Conservation (phyloP, 257 asterid species). For the Gentiana straminea region DNA sequence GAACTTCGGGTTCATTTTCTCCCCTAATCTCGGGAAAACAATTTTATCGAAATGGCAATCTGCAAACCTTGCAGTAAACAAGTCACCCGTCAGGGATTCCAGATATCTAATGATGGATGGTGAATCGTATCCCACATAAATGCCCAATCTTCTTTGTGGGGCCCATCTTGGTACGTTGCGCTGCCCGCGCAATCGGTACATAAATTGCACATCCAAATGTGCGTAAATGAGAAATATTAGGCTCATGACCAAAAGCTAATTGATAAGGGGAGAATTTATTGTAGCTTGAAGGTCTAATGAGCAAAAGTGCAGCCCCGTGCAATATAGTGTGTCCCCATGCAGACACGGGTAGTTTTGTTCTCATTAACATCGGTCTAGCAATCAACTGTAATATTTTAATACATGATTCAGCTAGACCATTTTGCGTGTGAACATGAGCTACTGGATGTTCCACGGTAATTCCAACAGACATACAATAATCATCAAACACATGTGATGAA, state of each 20-base stretch:
- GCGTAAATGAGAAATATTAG: not conserved
- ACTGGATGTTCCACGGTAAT: not conserved
- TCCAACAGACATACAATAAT: not conserved
- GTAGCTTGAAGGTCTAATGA: not conserved
- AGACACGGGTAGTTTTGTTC: not conserved
- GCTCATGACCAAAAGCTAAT: not conserved
- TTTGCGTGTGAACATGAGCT: not conserved
- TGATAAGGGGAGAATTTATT: not conserved
- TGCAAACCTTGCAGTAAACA: not conserved
- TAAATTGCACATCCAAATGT: not conserved
- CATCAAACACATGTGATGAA: too few relatives aligned
- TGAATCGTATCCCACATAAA: not conserved
- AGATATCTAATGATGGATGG: not conserved
- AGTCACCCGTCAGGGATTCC: not conserved
- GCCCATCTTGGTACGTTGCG: not conserved
- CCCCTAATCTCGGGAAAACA: not conserved
- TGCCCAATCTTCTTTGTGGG: too few relatives aligned
- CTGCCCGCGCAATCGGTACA: not conserved
- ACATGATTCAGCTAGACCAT: constrained; percentile 1
- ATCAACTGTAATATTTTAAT: not conserved
- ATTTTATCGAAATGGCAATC: not conserved
- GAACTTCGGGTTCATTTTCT: not conserved
- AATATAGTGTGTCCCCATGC: constrained; percentile 1
- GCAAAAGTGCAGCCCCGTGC: not conserved
- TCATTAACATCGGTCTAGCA: not conserved